Evolutionary conservation across 106 monocot species (phyloP), one percentile per base, ranked within the genome.

Genomic region (Amphibolis antarctica): DNA sequence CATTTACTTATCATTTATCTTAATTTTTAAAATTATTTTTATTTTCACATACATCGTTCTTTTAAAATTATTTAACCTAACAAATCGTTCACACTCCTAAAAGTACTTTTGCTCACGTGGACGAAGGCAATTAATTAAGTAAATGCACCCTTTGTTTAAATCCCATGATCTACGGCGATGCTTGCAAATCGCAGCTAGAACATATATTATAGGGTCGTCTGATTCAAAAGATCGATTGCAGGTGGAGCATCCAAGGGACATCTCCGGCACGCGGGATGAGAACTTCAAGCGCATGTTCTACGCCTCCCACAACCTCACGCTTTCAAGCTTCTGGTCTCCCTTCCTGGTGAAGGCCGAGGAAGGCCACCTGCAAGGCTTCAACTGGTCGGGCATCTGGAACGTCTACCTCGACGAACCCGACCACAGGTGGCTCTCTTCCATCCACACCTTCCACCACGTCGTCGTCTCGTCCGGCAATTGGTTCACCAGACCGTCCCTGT

Each of bases 301-400:
- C 74, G 4, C 51, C 3, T 9, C 14, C 23, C 44, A 61, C 68
- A 78, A 80, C 67, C 77, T 84, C 75, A 84, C 77, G 44, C 30
- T 84, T 28, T 66, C 77, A 19, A 73, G 62, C 54, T 77, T 80
- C 61, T 84, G 84, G 84, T 80, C 84, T 1, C 84, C 84, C 0
- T 80, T 77, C 48, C 74, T 84, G 3, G 56, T 80, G 14, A 66
- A 65, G 22, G 74, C 60, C 27, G 42, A 64, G 3, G 70, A 76
- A 20, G 59, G 29, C 0, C 60, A 20, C 21, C 45, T 65, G 2
- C 25, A 46, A n/a, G 67, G 26, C 11, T 0, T 46, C 19, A 15
- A 26, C 23, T 23, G 24, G 27, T n/a, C 46, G 24, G 45, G 28
- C 66, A 46, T 76, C 1, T 80, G 74, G 74, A 71, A 66, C 51